Evolutionary conservation across 2,329 filamentous ascomycete genomes (phyloP), one percentile per base, ranked within the genome.

Genomic region (Apiospora rasikravindrae): DNA sequence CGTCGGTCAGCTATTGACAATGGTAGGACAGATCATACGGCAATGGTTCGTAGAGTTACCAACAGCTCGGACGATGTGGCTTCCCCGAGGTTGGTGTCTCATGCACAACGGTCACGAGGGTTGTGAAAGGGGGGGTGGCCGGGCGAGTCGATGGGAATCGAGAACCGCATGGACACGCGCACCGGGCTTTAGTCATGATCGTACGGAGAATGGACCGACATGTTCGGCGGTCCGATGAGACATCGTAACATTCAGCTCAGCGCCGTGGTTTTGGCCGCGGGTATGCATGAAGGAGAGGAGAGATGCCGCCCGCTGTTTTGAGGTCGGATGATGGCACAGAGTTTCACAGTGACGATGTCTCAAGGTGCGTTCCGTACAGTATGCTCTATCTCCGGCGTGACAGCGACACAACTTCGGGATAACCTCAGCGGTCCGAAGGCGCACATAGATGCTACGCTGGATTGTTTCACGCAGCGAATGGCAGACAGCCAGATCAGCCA

Each of bases 371-470:
- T 40, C 57, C 57, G 57, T 64, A 64, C 57, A 64, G 22, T 37
- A 37, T 33, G 24, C 16, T 33, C 33, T 64, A 64, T 40, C 57
- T 64, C 57, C 57, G 29, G 33, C 57, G 57, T 40, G 19, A 40
- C 57, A 40, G 33, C 57, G 57, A 64, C 57, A 40, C 57, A 37
- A 64, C 57, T 40, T 64, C 57, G 57, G 57, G 57, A 64, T 40
- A 64, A 64, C 57, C 57, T 64, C 57, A 40, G 57, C 57, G 57
- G 57, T n/a, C 33, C 57, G 57, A 64, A 64, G 57, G 19, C 57
- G 40, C n/a, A 64, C 57, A 40, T 64, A 64, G 57, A 64, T 64
- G 57, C 33, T 40, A 64, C 57, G 57, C 57, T 64, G 57, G 57
- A 37, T 64, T 40, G 57, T 40, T 64, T 64, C 57, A 64, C 7